Conservation (phyloP, 2,329 filamentous ascomycete genomes). For the Ophiostoma angusticollis region DNA sequence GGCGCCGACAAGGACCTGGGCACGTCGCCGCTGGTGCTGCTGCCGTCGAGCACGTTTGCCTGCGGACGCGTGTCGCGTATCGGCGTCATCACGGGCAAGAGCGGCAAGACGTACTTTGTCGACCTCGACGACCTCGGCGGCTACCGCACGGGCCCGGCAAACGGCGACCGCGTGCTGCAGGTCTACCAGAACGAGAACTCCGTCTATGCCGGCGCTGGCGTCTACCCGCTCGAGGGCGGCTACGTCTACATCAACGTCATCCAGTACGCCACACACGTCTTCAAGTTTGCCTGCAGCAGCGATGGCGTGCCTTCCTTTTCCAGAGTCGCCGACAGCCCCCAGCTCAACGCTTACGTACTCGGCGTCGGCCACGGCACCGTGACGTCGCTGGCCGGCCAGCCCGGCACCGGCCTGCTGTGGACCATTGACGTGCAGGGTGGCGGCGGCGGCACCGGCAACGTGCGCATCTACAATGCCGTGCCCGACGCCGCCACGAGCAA, state of each 20-base stretch:
- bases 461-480: slow-evolving; percentile 84
- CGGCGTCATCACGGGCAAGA: slow-evolving; percentile 36
- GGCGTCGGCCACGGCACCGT: slow-evolving; percentile 44
- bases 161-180: slow-evolving; percentile 30
- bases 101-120: slow-evolving; percentile 36
- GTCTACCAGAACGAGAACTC: slow-evolving; percentile 34
- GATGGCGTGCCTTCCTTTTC: slow-evolving; percentile 39
- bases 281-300: slow-evolving; percentile 43
- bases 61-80: slow-evolving; percentile 32
- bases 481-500: slow-evolving; percentile 32
- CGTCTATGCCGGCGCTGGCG: slow-evolving; percentile 34
- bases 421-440: slow-evolving; percentile 43
- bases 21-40: slow-evolving; percentile 29
- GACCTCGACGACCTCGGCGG: slow-evolving; percentile 36
- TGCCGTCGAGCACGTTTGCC: slow-evolving; percentile 30
- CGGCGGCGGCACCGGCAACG: too few species aligned
- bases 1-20: slow-evolving; percentile 37
- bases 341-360: slow-evolving; percentile 37
- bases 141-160: slow-evolving; percentile 31
- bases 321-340: slow-evolving; percentile 36
- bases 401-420: slow-evolving; percentile 44
- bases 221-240: slow-evolving; percentile 32
- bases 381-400: slow-evolving; percentile 39
- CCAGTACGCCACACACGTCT: slow-evolving; percentile 40
- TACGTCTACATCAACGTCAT: slow-evolving; percentile 40